Percentiles rank a stretch among this genome's conserved stretches.
phyloP scores from a whole-genome alignment of 192 early-diverging fungal genomes.

The Gaertneriomyces sp. region DNA sequence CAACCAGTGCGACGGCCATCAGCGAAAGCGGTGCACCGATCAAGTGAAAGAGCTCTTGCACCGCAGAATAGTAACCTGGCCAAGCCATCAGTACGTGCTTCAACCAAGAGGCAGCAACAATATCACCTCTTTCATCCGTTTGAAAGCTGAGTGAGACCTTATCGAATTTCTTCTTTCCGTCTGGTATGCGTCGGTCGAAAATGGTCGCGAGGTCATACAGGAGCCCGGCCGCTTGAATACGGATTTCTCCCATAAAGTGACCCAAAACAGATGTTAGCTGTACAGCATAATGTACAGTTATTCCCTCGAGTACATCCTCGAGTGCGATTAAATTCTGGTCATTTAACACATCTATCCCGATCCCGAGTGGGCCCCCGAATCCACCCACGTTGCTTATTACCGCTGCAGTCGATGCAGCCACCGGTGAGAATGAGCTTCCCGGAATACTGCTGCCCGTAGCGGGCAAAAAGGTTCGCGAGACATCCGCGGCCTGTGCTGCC shows the following conservation, averaged over 20 bases:
- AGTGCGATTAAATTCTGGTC: conserved; percentile 11
- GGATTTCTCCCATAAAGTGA: conserved; percentile 36
- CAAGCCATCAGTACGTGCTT: conserved; percentile 4
- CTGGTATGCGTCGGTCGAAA: conserved; percentile 28
- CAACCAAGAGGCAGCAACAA: neutral
- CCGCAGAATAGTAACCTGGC: conserved; percentile 36
- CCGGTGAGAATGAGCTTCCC: conserved; percentile 2
- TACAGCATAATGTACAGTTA: conserved; percentile 43
- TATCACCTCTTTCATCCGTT: conserved; percentile 41
- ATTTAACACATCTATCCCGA: conserved; percentile 1
- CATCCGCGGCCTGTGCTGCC: conserved; percentile 28
- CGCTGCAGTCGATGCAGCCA: neutral
- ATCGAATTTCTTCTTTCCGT: conserved; percentile 34
- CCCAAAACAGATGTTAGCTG: conserved; percentile 50
- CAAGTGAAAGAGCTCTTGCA: conserved; percentile 48
- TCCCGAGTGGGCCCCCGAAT: conserved; percentile 3
- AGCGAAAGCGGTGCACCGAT: conserved; percentile 41
- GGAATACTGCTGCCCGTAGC: conserved; percentile 2
- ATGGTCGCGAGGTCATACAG: conserved; percentile 38
- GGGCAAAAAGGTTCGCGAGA: conserved; percentile 18
- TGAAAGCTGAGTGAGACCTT: conserved; percentile 35
- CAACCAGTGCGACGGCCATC: conserved; percentile 52
- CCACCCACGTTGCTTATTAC: neutral
- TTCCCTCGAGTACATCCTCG: conserved; percentile 33
- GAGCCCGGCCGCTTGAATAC: conserved; percentile 40